A percentile compares a stretch with the other conserved stretches of the same genome.
These are phyloP conservation scores for Penstemon davidsonii DNA, from an alignment of 257 asterid genomes.

Conservation along the genomic window DNA sequence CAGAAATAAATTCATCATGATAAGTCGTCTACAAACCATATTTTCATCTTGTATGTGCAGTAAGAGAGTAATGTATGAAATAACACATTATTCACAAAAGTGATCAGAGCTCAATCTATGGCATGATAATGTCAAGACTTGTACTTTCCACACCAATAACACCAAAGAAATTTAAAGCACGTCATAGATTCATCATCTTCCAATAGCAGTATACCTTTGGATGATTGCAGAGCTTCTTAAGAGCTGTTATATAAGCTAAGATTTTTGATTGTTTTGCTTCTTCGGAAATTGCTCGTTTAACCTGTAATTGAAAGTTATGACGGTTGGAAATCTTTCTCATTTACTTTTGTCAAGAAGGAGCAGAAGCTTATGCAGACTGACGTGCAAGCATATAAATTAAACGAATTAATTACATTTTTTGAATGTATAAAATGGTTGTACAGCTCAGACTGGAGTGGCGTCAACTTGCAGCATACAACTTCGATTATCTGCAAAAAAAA, in stretches of 20 bases:
- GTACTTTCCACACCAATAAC: slow-evolving; percentile 22
- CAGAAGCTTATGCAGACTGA: slow-evolving; percentile 26
- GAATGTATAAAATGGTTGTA: slow-evolving; percentile 95
- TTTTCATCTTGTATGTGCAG: slow-evolving; percentile 18
- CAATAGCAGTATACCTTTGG: slow-evolving; percentile 68
- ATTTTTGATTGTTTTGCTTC: slow-evolving; percentile 77
- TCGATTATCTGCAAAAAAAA: slow-evolving; percentile 64
- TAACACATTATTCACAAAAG: slow-evolving; percentile 11
- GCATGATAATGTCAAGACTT: slow-evolving; percentile 10
- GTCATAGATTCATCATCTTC: slow-evolving; percentile 5
- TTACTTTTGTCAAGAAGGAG: slow-evolving; percentile 19
- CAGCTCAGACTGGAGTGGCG: slow-evolving; percentile 74
- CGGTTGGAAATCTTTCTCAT: slow-evolving; percentile 22
- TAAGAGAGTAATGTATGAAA: slow-evolving; percentile 11
- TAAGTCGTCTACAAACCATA: slow-evolving; percentile 2
- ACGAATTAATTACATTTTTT: slow-evolving; percentile 63
- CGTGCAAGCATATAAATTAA: slow-evolving; percentile 18
- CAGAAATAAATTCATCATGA: slow-evolving; percentile 16
- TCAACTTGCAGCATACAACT: slow-evolving; percentile 98
- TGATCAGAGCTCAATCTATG: slow-evolving; percentile 11
- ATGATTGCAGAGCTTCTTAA: slow-evolving; percentile 98
- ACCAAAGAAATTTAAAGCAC: slow-evolving; percentile 23
- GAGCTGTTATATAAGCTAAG: slow-evolving; percentile 90
- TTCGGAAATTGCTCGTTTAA: slow-evolving; percentile 85
- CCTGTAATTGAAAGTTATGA: slow-evolving; percentile 50